Evolutionary conservation across 768 basidiomycete species (phyloP).

Genomic region (Termitomyces sp.): DNA sequence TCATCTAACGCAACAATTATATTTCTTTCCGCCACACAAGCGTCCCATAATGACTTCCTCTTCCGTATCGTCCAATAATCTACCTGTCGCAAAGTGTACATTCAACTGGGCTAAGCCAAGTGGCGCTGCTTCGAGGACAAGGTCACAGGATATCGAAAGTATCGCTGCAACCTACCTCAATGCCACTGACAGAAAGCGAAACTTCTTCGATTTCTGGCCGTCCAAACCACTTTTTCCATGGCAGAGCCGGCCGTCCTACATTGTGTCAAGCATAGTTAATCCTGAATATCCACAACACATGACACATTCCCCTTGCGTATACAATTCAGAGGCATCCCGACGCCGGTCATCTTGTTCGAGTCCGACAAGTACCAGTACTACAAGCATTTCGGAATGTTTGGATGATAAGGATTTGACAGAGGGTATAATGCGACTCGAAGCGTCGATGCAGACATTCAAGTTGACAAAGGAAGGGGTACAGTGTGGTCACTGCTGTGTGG

Average conservation of each 20-base stretch:
- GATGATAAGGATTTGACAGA: neutral
- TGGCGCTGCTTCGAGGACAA: neutral
- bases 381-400: neutral
- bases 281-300: neutral
- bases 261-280: neutral
- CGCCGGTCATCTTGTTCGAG: neutral
- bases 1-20: neutral
- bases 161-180: neutral
- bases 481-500: neutral
- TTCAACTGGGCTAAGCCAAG: neutral
- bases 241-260: neutral
- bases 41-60: neutral
- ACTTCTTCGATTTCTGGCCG: neutral
- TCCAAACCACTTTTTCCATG: neutral
- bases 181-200: neutral
- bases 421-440: neutral
- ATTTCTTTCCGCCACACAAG: neutral
- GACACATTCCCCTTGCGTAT: neutral
- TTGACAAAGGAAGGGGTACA: neutral
- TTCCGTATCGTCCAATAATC: neutral
- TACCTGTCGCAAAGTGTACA: neutral
- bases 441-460: neutral
- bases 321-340: neutral
- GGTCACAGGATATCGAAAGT: neutral
- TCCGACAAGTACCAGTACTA: neutral